Base-by-base conservation (phyloP, 768 basidiomycete genomes). In the Russula abietina region DNA sequence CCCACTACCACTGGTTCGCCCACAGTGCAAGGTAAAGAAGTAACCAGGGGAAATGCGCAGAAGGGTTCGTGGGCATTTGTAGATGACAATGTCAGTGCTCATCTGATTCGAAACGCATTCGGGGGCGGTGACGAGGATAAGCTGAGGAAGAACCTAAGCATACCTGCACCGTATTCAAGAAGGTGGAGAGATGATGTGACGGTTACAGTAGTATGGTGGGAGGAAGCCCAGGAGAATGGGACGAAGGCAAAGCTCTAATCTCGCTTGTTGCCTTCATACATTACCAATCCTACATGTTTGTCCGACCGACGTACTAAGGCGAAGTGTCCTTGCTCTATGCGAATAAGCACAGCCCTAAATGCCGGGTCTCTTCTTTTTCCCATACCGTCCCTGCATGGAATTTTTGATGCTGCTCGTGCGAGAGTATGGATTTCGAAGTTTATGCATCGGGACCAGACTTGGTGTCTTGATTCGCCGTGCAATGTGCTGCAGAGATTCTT, bases 61-160 rank as follows among this genome's bases (percentile, higher is more conserved):
- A 70, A 78, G 24, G 84, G 84, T 16, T 77, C 79, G 11, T 93
- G 91, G 91, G 80, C 82, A 9, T 96, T 95, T 68, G 81, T 79
- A 53, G 91, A 94, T 69, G 85, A 86, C 19, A 89, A 93, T 68
- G 70, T 90, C 59, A 81, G 87, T 64, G 84, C 88, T 43, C 93
- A 95, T 73, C 76, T 96, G 19, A 91, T 95, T 61, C 80, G 93
- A 65, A 96, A 96, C 70, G 91, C 93, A n/a, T 84, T 94, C 62
- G 91, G 91, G n/a, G 92, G 93, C 33, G 89, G 83, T 2, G 82
- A 94, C 70, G 78, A 81, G 58, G 70, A 61, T 52, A 73, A 74
- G 55, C 77, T 95, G 62, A 80, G 84, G 55, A 79, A 76, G 70
- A 64, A 84, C 59, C 75, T 93, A 70, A 93, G 91, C 72, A 93